These are phyloP conservation scores for Aspergillus hortae DNA, from an alignment of 2,329 filamentous ascomycete species.

Conservation along the genomic window DNA sequence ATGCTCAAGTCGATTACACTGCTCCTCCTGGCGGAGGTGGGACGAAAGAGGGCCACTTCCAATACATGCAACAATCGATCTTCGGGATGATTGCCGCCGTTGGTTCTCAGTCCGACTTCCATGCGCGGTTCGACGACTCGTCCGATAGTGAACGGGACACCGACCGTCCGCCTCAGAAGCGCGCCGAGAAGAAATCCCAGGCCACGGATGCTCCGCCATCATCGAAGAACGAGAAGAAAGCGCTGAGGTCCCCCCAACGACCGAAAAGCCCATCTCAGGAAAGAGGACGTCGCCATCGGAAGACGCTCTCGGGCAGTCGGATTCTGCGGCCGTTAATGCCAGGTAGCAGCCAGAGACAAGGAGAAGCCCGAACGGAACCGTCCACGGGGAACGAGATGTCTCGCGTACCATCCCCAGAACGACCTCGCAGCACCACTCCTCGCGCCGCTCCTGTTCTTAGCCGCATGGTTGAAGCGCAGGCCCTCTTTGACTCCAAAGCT, in stretches of 20 bases:
- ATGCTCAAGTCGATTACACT: conserved; percentile 59
- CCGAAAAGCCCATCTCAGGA: conserved; percentile 20
- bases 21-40: conserved; percentile 45
- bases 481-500: conserved; percentile 48
- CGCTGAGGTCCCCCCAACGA: neutral
- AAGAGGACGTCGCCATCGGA: conserved; percentile 50
- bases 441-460: conserved; percentile 69
- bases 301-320: conserved; percentile 62
- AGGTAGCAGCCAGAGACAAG: conserved; percentile 25
- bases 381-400: conserved; percentile 14
- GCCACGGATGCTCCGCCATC: conserved; percentile 1
- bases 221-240: conserved; percentile 4
- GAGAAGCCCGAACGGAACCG: conserved; percentile 16
- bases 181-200: conserved; percentile 8
- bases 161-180: conserved; percentile 23
- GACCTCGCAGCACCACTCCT: conserved; percentile 36
- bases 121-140: conserved; percentile 75
- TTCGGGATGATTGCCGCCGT: conserved; percentile 90
- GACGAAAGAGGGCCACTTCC: conserved; percentile 41
- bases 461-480: conserved; percentile 70
- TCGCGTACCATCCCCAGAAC: conserved; percentile 17
- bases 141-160: conserved; percentile 71
- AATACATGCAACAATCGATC: conserved; percentile 88
- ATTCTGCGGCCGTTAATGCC: conserved; percentile 60
- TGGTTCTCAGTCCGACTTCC: conserved; percentile 77